Base-by-base conservation (phyloP, 2,329 filamentous ascomycete species). In the Macrophomina pseudophaseolina region DNA sequence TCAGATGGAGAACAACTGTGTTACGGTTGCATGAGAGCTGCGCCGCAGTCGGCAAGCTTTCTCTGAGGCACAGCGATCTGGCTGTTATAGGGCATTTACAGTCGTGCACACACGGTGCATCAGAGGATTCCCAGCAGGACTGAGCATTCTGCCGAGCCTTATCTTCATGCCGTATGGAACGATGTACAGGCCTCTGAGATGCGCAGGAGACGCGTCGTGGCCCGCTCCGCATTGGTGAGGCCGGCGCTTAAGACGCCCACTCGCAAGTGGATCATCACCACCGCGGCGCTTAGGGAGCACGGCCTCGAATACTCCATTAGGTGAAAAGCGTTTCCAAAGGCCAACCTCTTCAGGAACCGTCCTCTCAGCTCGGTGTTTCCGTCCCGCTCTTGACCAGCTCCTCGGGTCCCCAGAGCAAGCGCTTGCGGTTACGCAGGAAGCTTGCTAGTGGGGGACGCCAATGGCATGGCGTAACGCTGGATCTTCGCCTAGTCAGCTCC, bases 1-100 rank as follows among this genome's bases (percentile, higher is more conserved):
- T 35, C 64, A 6, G 48, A 46, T 14, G 23, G 40, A 33, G 53
- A 23, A 9, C 44, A 42, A 12, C 54, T 66, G 18, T 66, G 65
- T 32, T 66, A 66, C 40, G 65, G 65, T n/a, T 66, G 65, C 56
- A 53, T 48, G 33, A 66, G 65, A 48, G 59, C 65, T 40, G 56
- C 48, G 35, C 48, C 56, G 30, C 48, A 54, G n/a, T 49, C 56
- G 35, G 56, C 65, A 40, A 40, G n/a, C 18, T 38, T 63, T 48
- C 23, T 66, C 7, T 66, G 56, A 66, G 54, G 42, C 42, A 49
- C 42, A 35, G 28, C n/a, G 3, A 14, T 32, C 52, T 35, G 56
- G 44, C 40, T 42, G 58, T 62, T 62, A 33, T 5, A 28, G n/a
- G 16, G 8, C 12, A 28, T 28, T 38, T 16, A 18, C 23, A n/a